Conservation (phyloP, 164 flowering plant genomes). For the Vitis cinerea region DNA sequence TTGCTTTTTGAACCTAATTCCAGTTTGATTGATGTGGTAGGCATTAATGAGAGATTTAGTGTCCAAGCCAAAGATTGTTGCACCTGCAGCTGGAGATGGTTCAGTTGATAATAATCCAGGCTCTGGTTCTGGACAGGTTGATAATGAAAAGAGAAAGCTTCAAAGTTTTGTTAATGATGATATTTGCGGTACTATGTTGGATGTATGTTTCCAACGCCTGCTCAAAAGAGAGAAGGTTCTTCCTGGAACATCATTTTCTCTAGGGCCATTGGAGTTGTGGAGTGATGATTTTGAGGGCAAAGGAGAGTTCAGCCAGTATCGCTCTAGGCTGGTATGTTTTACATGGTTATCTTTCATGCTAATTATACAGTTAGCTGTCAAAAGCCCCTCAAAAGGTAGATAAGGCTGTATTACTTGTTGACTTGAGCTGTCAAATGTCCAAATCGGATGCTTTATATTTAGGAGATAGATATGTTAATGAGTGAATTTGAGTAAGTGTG, state of each 20-base stretch:
- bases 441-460: neutral
- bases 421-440: neutral
- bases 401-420: constrained; percentile 1
- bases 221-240: constrained; percentile 67
- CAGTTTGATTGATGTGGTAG: constrained; percentile 35
- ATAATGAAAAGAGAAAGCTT: constrained; percentile 56
- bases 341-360: neutral
- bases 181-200: constrained; percentile 62
- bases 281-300: constrained; percentile 89
- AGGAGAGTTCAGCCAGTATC: constrained; percentile 86
- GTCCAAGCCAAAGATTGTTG: constrained; percentile 62
- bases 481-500: neutral
- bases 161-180: constrained; percentile 59
- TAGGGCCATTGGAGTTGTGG: constrained; percentile 84
- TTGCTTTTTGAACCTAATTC: neutral
- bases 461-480: too few relatives aligned
- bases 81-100: constrained; percentile 42
- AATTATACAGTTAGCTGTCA: neutral
- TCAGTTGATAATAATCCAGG: constrained; percentile 19
- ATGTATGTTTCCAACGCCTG: constrained; percentile 71
- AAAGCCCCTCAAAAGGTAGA: neutral
- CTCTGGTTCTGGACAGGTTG: constrained; percentile 40
- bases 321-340: constrained; percentile 77
- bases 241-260: constrained; percentile 36
- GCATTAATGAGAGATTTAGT: constrained; percentile 68